Conservation (phyloP, 2,329 filamentous ascomycete genomes). For the Colletotrichum trifolii region DNA sequence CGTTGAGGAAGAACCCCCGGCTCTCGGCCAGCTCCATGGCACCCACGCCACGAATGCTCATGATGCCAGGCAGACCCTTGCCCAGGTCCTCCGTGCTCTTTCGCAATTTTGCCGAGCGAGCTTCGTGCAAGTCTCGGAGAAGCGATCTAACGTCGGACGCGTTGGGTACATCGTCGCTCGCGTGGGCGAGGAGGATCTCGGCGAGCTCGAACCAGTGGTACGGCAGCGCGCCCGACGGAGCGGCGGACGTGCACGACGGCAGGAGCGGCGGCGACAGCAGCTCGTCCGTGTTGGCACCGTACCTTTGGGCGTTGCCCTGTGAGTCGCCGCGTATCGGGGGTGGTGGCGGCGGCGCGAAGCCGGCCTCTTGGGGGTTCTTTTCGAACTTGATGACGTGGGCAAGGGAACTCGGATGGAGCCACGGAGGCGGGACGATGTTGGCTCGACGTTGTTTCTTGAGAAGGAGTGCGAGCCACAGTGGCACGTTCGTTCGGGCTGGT, state of each 20-base stretch:
- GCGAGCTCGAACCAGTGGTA: conserved; percentile 97
- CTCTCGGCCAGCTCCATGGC: conserved; percentile 94
- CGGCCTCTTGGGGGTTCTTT: conserved; percentile 74
- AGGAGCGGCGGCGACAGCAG: conserved; percentile 79
- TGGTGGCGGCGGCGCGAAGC: conserved; percentile 82
- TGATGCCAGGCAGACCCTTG: conserved; percentile 76
- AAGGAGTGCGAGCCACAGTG: conserved; percentile 94
- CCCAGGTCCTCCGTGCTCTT: conserved; percentile 79
- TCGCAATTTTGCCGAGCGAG: conserved; percentile 88
- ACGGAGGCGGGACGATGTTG: conserved; percentile 91
- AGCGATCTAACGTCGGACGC: conserved; percentile 80
- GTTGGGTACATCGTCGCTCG: conserved; percentile 81
- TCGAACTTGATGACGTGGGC: conserved; percentile 83
- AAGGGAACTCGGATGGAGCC: conserved; percentile 84
- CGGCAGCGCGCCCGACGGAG: conserved; percentile 78
- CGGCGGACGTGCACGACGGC: conserved; percentile 76
- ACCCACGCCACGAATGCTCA: conserved; percentile 79
- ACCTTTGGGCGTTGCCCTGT: conserved; percentile 53
- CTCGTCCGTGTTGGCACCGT: conserved; percentile 42
- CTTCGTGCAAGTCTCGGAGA: conserved; percentile 85
- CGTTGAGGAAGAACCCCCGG: conserved; percentile 83
- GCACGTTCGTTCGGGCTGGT: conserved; percentile 81
- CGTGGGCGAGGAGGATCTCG: conserved; percentile 86
- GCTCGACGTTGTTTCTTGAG: conserved; percentile 94
- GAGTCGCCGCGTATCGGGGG: conserved; percentile 66